Conservation (phyloP, 805 yeast species). For the Yarrowia hollandica region DNA sequence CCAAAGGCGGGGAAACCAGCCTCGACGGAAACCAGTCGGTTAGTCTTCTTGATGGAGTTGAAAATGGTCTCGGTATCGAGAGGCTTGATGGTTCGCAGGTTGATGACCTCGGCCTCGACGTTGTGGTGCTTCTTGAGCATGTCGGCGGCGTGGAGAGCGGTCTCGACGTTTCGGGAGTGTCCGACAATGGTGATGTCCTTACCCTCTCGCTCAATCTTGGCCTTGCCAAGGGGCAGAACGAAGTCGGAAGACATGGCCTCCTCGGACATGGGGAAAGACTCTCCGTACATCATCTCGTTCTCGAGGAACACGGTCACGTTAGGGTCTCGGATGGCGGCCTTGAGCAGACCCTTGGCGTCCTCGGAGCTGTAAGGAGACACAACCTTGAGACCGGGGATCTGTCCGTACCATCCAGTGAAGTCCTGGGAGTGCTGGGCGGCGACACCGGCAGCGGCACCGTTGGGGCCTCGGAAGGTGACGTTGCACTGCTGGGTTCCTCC, state of each 20-base stretch:
- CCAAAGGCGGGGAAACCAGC: slow-evolving; percentile 98
- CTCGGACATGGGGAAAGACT: slow-evolving; percentile 82
- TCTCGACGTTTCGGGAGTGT: slow-evolving; percentile 87
- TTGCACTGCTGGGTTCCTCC: slow-evolving; percentile 98
- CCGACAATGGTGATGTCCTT: slow-evolving; percentile 84
- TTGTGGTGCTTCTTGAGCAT: slow-evolving; percentile 78
- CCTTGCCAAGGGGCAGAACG: slow-evolving; percentile 90
- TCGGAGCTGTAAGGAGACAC: slow-evolving; percentile 93
- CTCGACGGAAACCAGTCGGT: slow-evolving; percentile 94
- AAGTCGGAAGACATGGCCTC: slow-evolving; percentile 88
- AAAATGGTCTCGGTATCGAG: slow-evolving; percentile 84
- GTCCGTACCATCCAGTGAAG: slow-evolving; percentile 96
- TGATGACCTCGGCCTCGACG: slow-evolving; percentile 88
- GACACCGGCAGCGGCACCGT: slow-evolving; percentile 99
- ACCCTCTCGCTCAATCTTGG: slow-evolving; percentile 94
- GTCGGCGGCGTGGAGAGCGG: slow-evolving; percentile 89
- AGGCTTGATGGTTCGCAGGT: slow-evolving; percentile 96
- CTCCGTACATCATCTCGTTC: slow-evolving; percentile 94
- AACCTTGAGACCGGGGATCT: slow-evolving; percentile 97
- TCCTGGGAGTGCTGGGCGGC: slow-evolving; percentile 99
- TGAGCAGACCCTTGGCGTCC: slow-evolving; percentile 92
- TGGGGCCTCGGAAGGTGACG: slow-evolving; percentile 98
- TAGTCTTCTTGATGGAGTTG: slow-evolving; percentile 91
- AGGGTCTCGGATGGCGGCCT: slow-evolving; percentile 98
- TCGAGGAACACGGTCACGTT: slow-evolving; percentile 95